Conservation (phyloP, 1,284 basidiomycete genomes). For the Cryptococcus jaspeensis region DNA sequence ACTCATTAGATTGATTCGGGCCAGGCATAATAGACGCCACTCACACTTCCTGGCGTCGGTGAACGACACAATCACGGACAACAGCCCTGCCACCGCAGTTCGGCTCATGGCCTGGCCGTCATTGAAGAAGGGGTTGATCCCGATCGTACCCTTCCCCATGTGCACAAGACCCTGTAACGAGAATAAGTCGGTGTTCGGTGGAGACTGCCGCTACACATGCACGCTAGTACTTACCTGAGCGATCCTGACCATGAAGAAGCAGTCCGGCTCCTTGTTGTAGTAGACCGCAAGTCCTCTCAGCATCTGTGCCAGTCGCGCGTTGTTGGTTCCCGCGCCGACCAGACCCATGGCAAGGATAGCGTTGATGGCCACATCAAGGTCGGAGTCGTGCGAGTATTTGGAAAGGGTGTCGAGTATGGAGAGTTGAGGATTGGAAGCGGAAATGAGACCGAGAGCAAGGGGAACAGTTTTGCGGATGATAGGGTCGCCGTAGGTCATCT, state of each 20-base stretch:
- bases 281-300: conserved; percentile 93
- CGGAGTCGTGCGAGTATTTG: conserved; percentile 99
- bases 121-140: conserved; percentile 96
- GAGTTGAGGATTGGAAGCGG: conserved; percentile 94
- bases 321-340: conserved; percentile 97
- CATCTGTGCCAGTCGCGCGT: conserved; percentile 96
- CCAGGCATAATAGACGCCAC: conserved; percentile 46
- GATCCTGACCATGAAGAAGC: conserved; percentile 93
- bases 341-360: conserved; percentile 99
- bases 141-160: conserved; percentile 99
- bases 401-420: conserved; percentile 94
- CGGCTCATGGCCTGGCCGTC: conserved; percentile 88
- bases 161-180: conserved; percentile 74
- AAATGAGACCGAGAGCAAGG: conserved; percentile 90
- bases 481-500: conserved; percentile 99
- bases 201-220: neutral
- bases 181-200: neutral
- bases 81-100: conserved; percentile 84
- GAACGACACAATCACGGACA: conserved; percentile 86
- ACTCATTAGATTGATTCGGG: neutral
- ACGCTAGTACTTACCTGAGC: conserved; percentile 63
- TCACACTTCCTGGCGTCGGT: conserved; percentile 89
- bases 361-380: conserved; percentile 91
- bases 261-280: conserved; percentile 96
- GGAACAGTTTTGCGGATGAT: conserved; percentile 91